A percentile compares a stretch with the other conserved stretches of the same genome.
Evolutionary conservation across 306 rosid genomes (phyloP).

Genomic region (cucumber (Cucumis sativus)): DNA sequence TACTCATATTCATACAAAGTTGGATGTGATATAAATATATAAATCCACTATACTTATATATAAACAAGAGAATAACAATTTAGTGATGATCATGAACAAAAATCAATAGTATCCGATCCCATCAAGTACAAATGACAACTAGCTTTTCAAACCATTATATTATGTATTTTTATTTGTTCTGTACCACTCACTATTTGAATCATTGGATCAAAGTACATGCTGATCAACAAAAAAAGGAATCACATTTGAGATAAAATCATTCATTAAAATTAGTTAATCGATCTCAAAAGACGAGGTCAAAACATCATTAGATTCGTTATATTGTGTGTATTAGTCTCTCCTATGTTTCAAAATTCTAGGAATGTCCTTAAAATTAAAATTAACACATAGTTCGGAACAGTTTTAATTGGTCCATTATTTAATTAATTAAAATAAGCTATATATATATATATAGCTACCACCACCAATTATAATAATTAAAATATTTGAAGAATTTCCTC

Average conservation of each 20-base stretch:
- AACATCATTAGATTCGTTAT: background rate
- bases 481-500: background rate
- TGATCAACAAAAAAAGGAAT: background rate
- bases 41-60: background rate
- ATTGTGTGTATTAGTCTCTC: background rate
- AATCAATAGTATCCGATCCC: background rate
- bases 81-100: background rate
- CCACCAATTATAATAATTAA: background rate
- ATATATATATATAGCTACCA: background rate
- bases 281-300: background rate
- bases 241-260: background rate
- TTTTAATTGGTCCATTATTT: background rate
- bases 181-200: background rate
- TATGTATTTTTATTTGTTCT: background rate
- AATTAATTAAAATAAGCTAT: background rate
- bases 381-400: background rate
- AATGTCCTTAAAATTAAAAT: background rate
- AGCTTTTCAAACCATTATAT: background rate
- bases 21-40: background rate
- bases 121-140: background rate
- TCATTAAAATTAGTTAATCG: background rate
- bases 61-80: background rate
- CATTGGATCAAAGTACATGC: background rate
- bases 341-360: slow-evolving; percentile 1
- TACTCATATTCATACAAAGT: background rate